These are phyloP conservation scores for Helotiales sp. DNA, from an alignment of 2,329 filamentous ascomycete species.

Conservation along the genomic window DNA sequence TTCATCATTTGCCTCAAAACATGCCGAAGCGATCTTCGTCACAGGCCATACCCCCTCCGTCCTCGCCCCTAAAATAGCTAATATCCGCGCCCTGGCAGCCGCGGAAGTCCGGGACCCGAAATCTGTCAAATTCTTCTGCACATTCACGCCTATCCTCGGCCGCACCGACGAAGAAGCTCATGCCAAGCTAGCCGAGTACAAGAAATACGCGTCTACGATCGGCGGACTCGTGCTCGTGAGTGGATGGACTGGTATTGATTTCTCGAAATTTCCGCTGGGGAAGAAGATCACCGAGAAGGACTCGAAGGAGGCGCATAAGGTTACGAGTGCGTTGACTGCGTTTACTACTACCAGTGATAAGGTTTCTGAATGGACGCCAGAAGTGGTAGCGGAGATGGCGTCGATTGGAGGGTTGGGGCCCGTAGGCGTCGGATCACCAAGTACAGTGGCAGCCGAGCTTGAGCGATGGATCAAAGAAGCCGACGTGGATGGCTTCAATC, in stretches of 20 bases:
- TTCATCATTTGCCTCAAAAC: slow-evolving; percentile 6
- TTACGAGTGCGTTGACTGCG: slow-evolving; percentile 54
- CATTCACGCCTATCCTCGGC: slow-evolving; percentile 69
- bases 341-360: slow-evolving; percentile 56
- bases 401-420: slow-evolving; percentile 70
- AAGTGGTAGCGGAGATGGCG: slow-evolving; percentile 70
- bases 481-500: slow-evolving; percentile 77
- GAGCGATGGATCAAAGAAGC: slow-evolving; percentile 71
- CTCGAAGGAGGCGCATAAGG: slow-evolving; percentile 57
- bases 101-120: slow-evolving; percentile 60
- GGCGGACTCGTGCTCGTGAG: slow-evolving; percentile 73
- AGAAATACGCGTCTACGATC: slow-evolving; percentile 64
- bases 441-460: slow-evolving; percentile 66
- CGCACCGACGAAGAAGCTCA: slow-evolving; percentile 68
- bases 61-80: slow-evolving; percentile 38
- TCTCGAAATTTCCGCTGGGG: slow-evolving; percentile 61
- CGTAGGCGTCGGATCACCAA: slow-evolving; percentile 51
- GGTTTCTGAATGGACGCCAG: slow-evolving; percentile 68
- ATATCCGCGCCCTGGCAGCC: slow-evolving; percentile 64
- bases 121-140: slow-evolving; percentile 68
- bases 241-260: slow-evolving; percentile 73
- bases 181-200: slow-evolving; percentile 65
- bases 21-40: slow-evolving; percentile 20
- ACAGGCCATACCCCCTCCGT: slow-evolving; percentile 10
- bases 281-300: slow-evolving; percentile 61